Evolutionary conservation across 108 stramenopile species (phyloP).

Genomic region (Pseudonitzschia pungens): DNA sequence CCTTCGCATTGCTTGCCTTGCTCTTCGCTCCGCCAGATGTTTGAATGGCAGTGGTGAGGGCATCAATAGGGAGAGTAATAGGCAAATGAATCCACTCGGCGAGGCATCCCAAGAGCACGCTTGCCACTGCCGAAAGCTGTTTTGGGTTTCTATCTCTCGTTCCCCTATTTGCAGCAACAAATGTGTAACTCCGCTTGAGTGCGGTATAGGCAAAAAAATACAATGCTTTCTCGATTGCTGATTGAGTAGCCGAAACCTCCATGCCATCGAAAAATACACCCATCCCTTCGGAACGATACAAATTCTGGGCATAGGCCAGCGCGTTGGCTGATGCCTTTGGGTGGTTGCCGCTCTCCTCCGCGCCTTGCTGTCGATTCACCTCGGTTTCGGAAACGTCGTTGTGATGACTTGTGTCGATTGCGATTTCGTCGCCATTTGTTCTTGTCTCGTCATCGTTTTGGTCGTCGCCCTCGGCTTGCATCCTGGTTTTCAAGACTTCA

Average conservation of each 20-base stretch:
- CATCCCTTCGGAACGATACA: slow-evolving; percentile 63
- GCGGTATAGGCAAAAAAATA: slow-evolving; percentile 90
- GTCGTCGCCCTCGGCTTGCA: slow-evolving; percentile 61
- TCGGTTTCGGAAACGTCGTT: not conserved
- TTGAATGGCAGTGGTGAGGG: slow-evolving; percentile 75
- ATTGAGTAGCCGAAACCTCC: slow-evolving; percentile 66
- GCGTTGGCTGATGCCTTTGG: slow-evolving; percentile 13
- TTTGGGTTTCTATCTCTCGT: slow-evolving; percentile 5
- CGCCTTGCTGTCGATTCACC: not conserved
- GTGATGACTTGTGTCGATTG: not conserved
- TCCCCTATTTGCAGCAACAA: not conserved
- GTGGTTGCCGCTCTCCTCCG: not conserved
- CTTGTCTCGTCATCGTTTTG: slow-evolving; percentile 26
- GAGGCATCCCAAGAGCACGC: slow-evolving; percentile 38
- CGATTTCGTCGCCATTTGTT: not conserved
- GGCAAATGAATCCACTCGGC: slow-evolving; percentile 90
- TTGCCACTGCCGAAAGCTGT: slow-evolving; percentile 23
- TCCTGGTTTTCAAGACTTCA: slow-evolving; percentile 82
- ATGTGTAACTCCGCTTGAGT: slow-evolving; percentile 57
- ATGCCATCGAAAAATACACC: slow-evolving; percentile 65
- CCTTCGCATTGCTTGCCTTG: not conserved
- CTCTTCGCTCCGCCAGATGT: slow-evolving; percentile 27
- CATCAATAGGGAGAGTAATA: slow-evolving; percentile 87
- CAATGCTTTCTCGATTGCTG: slow-evolving; percentile 83
- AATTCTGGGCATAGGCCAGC: slow-evolving; percentile 53